Evolutionary conservation across 2,329 filamentous ascomycete species (phyloP).

Genomic region (Ascosphaera apis): DNA sequence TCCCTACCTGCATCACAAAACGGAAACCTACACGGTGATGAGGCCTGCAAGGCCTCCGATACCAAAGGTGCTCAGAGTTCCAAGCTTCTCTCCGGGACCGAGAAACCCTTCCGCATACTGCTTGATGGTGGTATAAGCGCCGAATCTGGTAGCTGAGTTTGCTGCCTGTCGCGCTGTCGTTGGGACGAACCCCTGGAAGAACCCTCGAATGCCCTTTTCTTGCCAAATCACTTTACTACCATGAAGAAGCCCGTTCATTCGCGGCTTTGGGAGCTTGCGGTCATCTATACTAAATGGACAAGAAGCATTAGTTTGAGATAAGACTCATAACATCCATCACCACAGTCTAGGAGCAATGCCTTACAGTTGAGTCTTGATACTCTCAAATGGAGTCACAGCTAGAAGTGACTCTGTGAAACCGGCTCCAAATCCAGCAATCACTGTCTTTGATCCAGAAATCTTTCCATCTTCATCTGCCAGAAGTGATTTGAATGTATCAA

Average conservation of each 20-base stretch:
- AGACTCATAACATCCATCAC: background rate
- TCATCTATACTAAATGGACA: constrained; percentile 54
- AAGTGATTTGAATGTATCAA: constrained; percentile 75
- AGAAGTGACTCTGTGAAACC: constrained; percentile 83
- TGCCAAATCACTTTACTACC: constrained; percentile 68
- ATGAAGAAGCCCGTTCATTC: constrained; percentile 79
- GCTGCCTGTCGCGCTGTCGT: constrained; percentile 88
- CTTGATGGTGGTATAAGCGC: constrained; percentile 71
- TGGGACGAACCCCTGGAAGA: constrained; percentile 92
- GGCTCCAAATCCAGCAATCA: constrained; percentile 81
- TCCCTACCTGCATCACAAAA: constrained; percentile 3
- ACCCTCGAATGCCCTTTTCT: constrained; percentile 71
- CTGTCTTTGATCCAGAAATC: constrained; percentile 71
- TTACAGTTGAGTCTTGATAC: constrained; percentile 86
- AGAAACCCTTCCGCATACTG: constrained; percentile 84
- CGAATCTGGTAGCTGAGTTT: constrained; percentile 80
- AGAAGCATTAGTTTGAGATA: background rate
- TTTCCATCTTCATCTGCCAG: constrained; percentile 68
- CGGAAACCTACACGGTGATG: constrained; percentile 54
- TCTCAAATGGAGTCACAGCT: constrained; percentile 90
- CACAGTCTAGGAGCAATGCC: constrained; percentile 7
- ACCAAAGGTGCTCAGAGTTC: constrained; percentile 65
- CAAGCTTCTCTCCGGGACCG: constrained; percentile 83
- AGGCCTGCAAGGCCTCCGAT: constrained; percentile 74
- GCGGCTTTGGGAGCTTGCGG: constrained; percentile 61